A percentile compares a stretch with the other conserved stretches of the same genome.
Evolutionary conservation across 2,329 filamentous ascomycete species (phyloP).

Genomic region (Cladophialophora carrionii): DNA sequence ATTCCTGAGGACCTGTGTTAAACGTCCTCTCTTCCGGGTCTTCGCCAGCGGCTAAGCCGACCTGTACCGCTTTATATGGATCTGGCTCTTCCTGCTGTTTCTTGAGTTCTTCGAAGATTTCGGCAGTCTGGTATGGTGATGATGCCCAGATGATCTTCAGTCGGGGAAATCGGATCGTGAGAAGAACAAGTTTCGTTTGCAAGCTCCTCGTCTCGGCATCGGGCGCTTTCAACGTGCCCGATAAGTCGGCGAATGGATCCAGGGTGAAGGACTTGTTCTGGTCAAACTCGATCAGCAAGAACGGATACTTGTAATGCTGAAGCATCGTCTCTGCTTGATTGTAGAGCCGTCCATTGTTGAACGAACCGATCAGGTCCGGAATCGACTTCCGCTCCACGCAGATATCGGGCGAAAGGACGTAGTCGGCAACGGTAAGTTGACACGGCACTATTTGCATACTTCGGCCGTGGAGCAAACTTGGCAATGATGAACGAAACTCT

Average conservation of each 20-base stretch:
- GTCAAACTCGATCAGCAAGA: conserved; percentile 97
- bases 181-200: conserved; percentile 86
- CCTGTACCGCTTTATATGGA: conserved; percentile 79
- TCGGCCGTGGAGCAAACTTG: conserved; percentile 85
- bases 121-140: conserved; percentile 91
- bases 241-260: conserved; percentile 69
- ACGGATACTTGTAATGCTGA: conserved; percentile 82
- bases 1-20: conserved; percentile 84
- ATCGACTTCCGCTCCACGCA: conserved; percentile 95
- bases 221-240: conserved; percentile 65
- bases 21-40: conserved; percentile 70
- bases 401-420: conserved; percentile 86
- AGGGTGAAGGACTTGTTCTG: conserved; percentile 97
- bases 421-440: conserved; percentile 95
- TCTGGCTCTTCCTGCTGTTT: conserved; percentile 88
- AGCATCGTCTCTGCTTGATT: conserved; percentile 94
- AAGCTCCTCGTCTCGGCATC: conserved; percentile 70
- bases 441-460: conserved; percentile 89
- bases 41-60: conserved; percentile 68
- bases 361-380: conserved; percentile 85
- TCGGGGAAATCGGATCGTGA: conserved; percentile 88
- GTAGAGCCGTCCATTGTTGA: conserved; percentile 88
- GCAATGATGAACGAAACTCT: conserved; percentile 90
- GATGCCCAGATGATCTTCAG: conserved; percentile 92
- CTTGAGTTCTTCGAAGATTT: conserved; percentile 94